Base-by-base conservation (phyloP, 768 basidiomycete species). In the Clavulina sp. region DNA sequence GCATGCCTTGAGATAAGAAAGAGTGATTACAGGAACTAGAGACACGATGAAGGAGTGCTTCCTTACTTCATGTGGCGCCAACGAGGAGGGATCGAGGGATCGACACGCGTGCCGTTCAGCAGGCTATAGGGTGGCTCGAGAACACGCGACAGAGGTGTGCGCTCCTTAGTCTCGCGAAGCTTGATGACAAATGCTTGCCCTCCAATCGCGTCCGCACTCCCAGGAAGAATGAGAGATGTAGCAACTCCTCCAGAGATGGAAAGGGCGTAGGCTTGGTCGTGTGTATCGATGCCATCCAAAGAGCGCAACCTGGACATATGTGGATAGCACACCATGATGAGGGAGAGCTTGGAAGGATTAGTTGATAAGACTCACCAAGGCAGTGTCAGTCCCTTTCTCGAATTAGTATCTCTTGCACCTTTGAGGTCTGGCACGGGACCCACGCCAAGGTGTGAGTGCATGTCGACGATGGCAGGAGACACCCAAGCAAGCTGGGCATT, bases 211-310 rank as follows among this genome's bases (percentile, higher is more conserved):
- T 85, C 83, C 26, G 63, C 73, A 50, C 58, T 60, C n/a, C 55
- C 48, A 5, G 89, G 84, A 3, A 91, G 66, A 36, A 92, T 70
- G 58, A 86, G 81, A 16, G 75, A 78, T 2, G 87, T 81, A 0
- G 92, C 93, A 31, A 93, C 80, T 13, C 88, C 92, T 7, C 89
- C 89, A 3, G 91, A 74, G 50, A 89, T 79, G 2, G 84, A 75
- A 16, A 86, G 70, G 51, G 69, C 69, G 62, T 80, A 80, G 1
- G 80, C 71, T 18, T 76, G 73, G 60, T 92, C 89, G 54, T 88
- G 84, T 0, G 84, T 88, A 61, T 92, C 82, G 59, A 95, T 72
- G 0, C 75, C 86, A 61, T 96, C 91, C 36, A 89, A 70, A 52
- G 76, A 81, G 43, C 87, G 73, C 26, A 96, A 68, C 78, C 62